A percentile compares a stretch with the other conserved stretches of the same genome.
These are phyloP conservation scores for Mycena capillaripes DNA, from an alignment of 768 basidiomycete genomes.

Conservation along the genomic window DNA sequence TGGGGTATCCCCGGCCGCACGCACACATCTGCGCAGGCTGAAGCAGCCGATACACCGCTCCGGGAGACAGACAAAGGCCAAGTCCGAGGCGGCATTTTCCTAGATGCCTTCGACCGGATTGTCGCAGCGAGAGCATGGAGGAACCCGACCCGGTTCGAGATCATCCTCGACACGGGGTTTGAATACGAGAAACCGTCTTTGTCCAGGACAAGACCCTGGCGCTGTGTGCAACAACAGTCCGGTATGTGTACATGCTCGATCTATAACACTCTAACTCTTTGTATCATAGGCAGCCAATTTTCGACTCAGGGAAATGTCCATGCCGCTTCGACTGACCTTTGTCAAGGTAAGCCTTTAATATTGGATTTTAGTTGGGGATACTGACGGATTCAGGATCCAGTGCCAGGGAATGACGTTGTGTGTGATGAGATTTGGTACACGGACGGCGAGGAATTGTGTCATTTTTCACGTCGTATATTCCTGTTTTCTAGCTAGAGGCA, in stretches of 20 bases:
- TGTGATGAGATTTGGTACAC: neutral
- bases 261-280: neutral
- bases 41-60: too few species aligned
- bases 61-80: too few species aligned
- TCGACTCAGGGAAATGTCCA: neutral
- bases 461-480: too few species aligned
- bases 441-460: neutral
- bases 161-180: neutral
- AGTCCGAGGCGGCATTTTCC: too few species aligned
- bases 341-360: neutral
- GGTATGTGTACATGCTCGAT: neutral
- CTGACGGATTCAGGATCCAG: neutral
- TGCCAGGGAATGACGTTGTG: neutral
- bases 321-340: neutral
- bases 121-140: too few species aligned
- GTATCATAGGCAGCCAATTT: neutral
- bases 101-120: too few species aligned
- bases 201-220: neutral
- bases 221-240: neutral
- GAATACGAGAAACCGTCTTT: neutral
- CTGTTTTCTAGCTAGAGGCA: too few species aligned
- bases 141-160: too few species aligned
- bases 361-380: neutral
- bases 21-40: too few species aligned
- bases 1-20: too few species aligned